These are phyloP conservation scores for Phytophthora melonis DNA, from an alignment of 352 stramenopile genomes.

Conservation along the genomic window DNA sequence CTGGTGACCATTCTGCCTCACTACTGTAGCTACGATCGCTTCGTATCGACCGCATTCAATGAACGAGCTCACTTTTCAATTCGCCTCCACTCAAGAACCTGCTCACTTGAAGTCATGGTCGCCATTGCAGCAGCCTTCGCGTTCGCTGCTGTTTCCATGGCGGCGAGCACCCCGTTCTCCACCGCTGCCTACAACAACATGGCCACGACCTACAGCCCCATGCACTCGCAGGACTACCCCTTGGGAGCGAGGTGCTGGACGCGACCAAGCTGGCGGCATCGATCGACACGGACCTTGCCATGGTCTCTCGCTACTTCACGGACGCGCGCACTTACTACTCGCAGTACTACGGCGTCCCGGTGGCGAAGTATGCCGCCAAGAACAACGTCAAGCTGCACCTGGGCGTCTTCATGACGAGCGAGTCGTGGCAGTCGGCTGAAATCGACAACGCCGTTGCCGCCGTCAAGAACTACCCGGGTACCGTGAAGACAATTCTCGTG, in stretches of 20 bases:
- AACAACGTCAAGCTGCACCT: constrained; percentile 68
- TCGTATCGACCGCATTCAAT: not conserved
- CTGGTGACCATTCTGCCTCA: not conserved
- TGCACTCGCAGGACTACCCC: constrained; percentile 63
- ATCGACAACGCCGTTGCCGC: constrained; percentile 51
- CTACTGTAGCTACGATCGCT: not conserved
- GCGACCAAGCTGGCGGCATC: constrained; percentile 32
- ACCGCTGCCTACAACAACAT: constrained; percentile 30
- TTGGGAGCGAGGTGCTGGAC: constrained; percentile 34
- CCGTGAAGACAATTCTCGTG: constrained; percentile 57
- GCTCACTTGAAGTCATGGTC: not conserved
- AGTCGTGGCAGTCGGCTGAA: constrained; percentile 55
- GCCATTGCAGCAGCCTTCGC: constrained; percentile 1
- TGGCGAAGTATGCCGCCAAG: constrained; percentile 52
- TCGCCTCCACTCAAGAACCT: not conserved
- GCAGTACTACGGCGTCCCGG: constrained; percentile 52
- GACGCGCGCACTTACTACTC: constrained; percentile 67
- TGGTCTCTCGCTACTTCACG: constrained; percentile 56
- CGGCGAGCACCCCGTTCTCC: not conserved
- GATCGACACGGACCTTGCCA: constrained; percentile 55
- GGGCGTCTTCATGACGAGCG: constrained; percentile 59
- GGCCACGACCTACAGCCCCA: constrained; percentile 62
- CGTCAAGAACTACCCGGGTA: constrained; percentile 51
- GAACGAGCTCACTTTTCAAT: constrained; percentile 6
- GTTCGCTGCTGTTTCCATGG: not conserved